Percentiles rank a stretch among this genome's conserved stretches.
These are phyloP conservation scores for Delitschia confertaspora DNA, from an alignment of 495 filamentous ascomycete species.

Conservation along the genomic window DNA sequence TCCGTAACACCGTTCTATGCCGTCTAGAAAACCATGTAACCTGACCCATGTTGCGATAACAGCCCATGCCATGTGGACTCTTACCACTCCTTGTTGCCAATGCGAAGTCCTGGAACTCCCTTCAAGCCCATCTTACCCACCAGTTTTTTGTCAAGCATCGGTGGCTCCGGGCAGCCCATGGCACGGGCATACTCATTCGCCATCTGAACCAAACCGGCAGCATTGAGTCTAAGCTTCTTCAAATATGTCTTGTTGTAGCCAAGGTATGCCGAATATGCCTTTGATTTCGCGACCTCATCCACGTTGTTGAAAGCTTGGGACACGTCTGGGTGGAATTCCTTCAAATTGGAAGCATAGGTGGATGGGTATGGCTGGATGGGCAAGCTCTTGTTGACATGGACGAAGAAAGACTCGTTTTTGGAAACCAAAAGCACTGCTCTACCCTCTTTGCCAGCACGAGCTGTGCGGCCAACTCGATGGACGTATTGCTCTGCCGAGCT, in stretches of 20 bases:
- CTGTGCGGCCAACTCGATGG: constrained; percentile 66
- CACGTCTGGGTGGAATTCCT: constrained; percentile 26
- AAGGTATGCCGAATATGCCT: constrained; percentile 50
- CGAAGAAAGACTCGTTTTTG: constrained; percentile 51
- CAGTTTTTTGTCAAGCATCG: constrained; percentile 37
- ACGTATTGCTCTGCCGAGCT: constrained; percentile 57
- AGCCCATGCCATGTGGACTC: no score
- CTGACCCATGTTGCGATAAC: no score
- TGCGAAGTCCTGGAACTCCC: constrained; percentile 31
- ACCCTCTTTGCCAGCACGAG: constrained; percentile 60
- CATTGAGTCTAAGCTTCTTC: constrained; percentile 39
- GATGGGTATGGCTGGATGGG: constrained; percentile 48
- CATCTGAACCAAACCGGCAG: constrained; percentile 34
- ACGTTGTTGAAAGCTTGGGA: constrained; percentile 34
- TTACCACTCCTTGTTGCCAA: no score
- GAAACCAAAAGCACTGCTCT: constrained; percentile 57
- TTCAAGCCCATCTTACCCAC: constrained; percentile 49
- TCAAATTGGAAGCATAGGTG: constrained; percentile 35
- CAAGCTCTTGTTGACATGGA: constrained; percentile 43
- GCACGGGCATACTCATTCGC: constrained; percentile 42
- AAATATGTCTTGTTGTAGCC: constrained; percentile 46
- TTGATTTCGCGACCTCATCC: constrained; percentile 43
- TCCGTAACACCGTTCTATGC: no score
- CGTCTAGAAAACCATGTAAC: no score
- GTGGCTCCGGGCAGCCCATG: constrained; percentile 41